Conservation (phyloP, 805 yeast genomes). For the Soucietia sequanensis region DNA sequence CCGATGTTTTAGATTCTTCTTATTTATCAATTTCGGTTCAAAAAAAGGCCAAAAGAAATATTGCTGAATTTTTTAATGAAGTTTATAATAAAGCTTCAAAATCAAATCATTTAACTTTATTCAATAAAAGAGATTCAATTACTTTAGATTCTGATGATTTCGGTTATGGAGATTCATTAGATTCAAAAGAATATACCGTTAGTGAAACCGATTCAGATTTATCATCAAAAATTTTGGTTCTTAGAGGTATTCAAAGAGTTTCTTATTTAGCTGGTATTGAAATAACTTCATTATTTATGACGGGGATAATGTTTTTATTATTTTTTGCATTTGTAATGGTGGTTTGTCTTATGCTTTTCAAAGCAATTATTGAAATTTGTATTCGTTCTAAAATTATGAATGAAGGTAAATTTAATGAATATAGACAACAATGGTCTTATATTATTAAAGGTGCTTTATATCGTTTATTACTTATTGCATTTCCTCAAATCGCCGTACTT, state of each 20-base stretch:
- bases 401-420: constrained; percentile 67
- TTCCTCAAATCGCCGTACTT: constrained; percentile 80
- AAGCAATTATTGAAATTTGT: constrained; percentile 63
- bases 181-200: constrained; percentile 58
- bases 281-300: constrained; percentile 79
- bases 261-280: constrained; percentile 83
- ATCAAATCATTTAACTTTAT: constrained; percentile 10
- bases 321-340: constrained; percentile 67
- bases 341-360: constrained; percentile 58
- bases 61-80: constrained; percentile 14
- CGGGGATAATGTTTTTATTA: constrained; percentile 80
- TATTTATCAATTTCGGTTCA: constrained; percentile 85
- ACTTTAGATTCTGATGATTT: constrained; percentile 46
- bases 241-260: constrained; percentile 92
- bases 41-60: constrained; percentile 39
- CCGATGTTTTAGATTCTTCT: constrained; percentile 66
- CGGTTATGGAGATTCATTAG: constrained; percentile 40
- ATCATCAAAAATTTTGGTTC: constrained; percentile 68
- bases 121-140: constrained; percentile 32
- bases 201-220: constrained; percentile 62
- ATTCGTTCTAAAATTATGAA: constrained; percentile 58
- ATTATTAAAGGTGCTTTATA: constrained; percentile 86
- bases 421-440: constrained; percentile 79
- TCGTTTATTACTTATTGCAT: constrained; percentile 78
- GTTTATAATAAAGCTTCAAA: constrained; percentile 7